Evolutionary conservation across 2,329 filamentous ascomycete genomes (phyloP).

Genomic region (Diaporthe ilicicola): DNA sequence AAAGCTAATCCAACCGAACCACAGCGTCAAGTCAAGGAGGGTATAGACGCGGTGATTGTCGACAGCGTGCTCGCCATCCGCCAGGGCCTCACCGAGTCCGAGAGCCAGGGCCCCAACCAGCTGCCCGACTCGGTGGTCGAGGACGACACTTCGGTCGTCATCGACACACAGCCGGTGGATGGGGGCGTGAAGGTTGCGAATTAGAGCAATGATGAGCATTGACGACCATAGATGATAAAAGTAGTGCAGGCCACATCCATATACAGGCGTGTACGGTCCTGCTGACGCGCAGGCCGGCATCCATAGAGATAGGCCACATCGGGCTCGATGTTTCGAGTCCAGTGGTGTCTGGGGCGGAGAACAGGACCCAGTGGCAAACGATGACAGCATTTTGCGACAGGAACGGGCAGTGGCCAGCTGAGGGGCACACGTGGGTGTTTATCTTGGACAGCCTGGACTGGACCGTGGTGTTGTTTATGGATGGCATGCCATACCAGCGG

Average conservation of each 20-base stretch:
- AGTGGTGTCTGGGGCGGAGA: not conserved
- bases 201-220: not conserved
- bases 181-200: constrained; percentile 27
- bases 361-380: constrained; percentile 7
- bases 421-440: not conserved
- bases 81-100: constrained; percentile 76
- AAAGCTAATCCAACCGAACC: constrained; percentile 20
- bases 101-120: constrained; percentile 28
- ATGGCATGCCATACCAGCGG: not conserved
- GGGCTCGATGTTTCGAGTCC: not conserved
- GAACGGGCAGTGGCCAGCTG: not conserved
- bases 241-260: not conserved
- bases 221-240: constrained; percentile 7
- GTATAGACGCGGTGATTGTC: constrained; percentile 97
- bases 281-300: not conserved
- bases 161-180: not conserved
- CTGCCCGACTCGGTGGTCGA: constrained; percentile 5
- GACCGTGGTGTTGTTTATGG: not conserved
- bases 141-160: not conserved
- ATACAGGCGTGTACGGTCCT: not conserved
- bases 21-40: constrained; percentile 88
- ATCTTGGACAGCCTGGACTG: not conserved
- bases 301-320: not conserved
- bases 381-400: not conserved
- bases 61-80: constrained; percentile 93